Percentiles rank a stretch among this genome's conserved stretches.
phyloP scores from a whole-genome alignment of 2,329 filamentous ascomycete genomes.

The Lachnellula arida region DNA sequence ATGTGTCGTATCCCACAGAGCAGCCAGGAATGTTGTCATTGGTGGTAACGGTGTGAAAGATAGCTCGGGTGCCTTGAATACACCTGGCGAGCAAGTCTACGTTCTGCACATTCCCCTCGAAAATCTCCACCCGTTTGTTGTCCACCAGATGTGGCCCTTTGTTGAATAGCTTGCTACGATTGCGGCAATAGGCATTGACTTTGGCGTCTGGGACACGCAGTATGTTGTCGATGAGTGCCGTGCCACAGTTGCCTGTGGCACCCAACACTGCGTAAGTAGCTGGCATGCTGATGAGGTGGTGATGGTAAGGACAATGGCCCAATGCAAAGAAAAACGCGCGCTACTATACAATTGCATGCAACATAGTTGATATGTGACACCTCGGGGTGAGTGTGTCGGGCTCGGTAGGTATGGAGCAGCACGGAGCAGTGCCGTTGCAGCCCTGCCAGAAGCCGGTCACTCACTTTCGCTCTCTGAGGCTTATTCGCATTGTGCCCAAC shows the following conservation, averaged over 20 bases:
- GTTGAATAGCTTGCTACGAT: constrained; percentile 35
- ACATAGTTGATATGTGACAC: no score
- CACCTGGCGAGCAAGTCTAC: constrained; percentile 35
- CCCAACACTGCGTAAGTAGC: constrained; percentile 38
- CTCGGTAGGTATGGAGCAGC: no score
- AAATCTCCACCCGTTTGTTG: constrained; percentile 36
- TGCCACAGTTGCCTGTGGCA: constrained; percentile 41
- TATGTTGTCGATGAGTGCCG: constrained; percentile 37
- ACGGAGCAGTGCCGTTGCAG: no score
- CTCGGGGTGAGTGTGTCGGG: no score
- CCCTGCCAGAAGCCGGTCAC: no score
- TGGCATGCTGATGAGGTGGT: no score
- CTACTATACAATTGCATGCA: no score
- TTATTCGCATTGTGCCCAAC: no score
- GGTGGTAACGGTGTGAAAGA: constrained; percentile 38
- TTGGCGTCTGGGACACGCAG: constrained; percentile 29
- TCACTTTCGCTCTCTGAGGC: no score
- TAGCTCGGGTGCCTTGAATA: constrained; percentile 32
- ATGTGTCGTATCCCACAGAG: constrained; percentile 35
- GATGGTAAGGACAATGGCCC: no score
- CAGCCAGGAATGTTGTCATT: constrained; percentile 43
- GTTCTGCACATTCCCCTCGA: constrained; percentile 40
- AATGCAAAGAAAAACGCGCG: no score
- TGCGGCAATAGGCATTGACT: constrained; percentile 43
- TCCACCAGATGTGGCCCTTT: constrained; percentile 33